Evolutionary conservation across 345 rosid species (phyloP), one percentile per base, ranked within the genome.

Genomic region (Trapa bicornis): DNA sequence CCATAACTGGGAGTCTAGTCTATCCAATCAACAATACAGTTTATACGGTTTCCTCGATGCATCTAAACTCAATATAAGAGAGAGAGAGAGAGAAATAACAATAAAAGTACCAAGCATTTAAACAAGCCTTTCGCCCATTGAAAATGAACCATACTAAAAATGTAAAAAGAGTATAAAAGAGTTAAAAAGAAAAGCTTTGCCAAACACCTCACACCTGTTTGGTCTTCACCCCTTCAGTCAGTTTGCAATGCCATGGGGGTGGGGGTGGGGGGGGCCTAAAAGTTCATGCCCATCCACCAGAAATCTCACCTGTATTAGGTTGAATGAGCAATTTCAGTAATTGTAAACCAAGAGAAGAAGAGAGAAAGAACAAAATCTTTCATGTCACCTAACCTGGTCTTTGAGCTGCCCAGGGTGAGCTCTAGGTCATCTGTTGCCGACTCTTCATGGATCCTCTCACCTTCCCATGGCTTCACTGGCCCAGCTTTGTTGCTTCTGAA

Each of bases 381-480:
- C 13, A 61, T 63, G 6, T 50, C 48, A 66, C 35, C 70, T 75
- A 75, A 86, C 89, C 91, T 86, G 54, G 89, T 84, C 65, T 76
- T 89, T 61, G 98, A 83, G 80, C 81, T 86, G 70, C 99, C 99
- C 66, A 95, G 99, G 43, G 97, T 95, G 67, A 95, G 99, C 74
- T 89, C 97, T 5, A 95, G 85, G 81, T 95, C 99, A 82, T 95
- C 97, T 6, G 94, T 84, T 68, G 89, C 87, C 75, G 89, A 83
- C 75, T 85, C 99, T 60, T 94, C 99, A 2, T 91, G 97, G 64
- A 94, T 89, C 73, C 91, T 85, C 82, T 95, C 99, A 63, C 99
- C 97, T 87, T 95, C 97, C 97, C 99, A 95, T 11, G 99, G 88
- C 77, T 95, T 95, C 69, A 95, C 96, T 60, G 89, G 71, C 38